Conservation (phyloP, 2,329 filamentous ascomycete genomes). For the Aaosphaeria arxii region DNA sequence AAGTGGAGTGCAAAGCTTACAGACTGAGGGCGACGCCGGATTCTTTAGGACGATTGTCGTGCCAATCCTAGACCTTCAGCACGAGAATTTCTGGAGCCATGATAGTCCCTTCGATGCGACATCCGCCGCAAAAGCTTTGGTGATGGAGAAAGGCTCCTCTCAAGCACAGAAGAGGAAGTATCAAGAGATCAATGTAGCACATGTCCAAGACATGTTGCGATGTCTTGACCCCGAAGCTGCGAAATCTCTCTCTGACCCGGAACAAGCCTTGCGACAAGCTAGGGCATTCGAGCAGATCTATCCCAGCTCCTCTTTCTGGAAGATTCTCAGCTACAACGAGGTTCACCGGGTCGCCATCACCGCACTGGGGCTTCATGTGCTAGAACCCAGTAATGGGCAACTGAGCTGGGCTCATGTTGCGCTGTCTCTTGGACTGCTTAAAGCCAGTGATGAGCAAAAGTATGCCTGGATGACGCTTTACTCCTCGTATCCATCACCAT, state of each 20-base stretch:
- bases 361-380: conserved; percentile 46
- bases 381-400: conserved; percentile 12
- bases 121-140: not conserved
- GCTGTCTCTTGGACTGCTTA: conserved; percentile 41
- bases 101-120: not conserved
- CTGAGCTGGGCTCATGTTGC: conserved; percentile 42
- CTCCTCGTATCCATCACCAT: not conserved
- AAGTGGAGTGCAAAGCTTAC: conserved; percentile 45
- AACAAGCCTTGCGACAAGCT: conserved; percentile 14
- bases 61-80: conserved; percentile 8
- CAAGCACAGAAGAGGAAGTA: conserved; percentile 21
- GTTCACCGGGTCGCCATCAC: conserved; percentile 59
- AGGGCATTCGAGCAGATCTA: conserved; percentile 18
- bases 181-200: conserved; percentile 59
- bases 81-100: conserved; percentile 1
- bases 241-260: conserved; percentile 19
- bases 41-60: conserved; percentile 36
- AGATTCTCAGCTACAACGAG: conserved; percentile 58
- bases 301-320: conserved; percentile 34
- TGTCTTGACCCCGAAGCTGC: conserved; percentile 39
- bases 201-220: conserved; percentile 62
- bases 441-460: conserved; percentile 48
- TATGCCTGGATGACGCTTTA: conserved; percentile 30
- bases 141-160: conserved; percentile 3
- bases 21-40: conserved; percentile 36